phyloP scores from a whole-genome alignment of 2,329 filamentous ascomycete species.

The Colletotrichum liriopes region DNA sequence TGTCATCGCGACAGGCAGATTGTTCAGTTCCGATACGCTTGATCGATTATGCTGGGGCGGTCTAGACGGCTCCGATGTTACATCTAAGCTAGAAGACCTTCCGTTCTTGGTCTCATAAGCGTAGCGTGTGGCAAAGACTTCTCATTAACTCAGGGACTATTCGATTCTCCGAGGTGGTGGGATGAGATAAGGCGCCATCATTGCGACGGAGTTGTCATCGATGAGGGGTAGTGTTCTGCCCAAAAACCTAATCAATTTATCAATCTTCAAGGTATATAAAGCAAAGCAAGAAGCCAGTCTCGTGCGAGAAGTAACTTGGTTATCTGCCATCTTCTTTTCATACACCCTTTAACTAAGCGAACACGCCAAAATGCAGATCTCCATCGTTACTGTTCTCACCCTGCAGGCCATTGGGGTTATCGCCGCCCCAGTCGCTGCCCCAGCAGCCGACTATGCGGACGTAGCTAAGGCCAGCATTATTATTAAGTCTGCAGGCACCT shows the following conservation, averaged over 20 bases:
- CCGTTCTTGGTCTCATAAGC: not conserved
- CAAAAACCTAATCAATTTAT: too few species aligned
- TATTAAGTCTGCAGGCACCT: conserved; percentile 22
- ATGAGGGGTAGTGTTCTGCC: not conserved
- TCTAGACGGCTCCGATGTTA: not conserved
- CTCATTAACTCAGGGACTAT: too few species aligned
- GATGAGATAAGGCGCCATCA: not conserved
- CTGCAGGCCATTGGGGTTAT: conserved; percentile 33
- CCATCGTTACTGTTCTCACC: conserved; percentile 12
- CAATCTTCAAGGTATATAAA: not conserved
- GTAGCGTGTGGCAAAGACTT: not conserved
- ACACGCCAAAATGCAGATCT: conserved; percentile 20
- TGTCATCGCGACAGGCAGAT: too few species aligned
- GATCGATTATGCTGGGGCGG: not conserved
- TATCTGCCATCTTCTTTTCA: too few species aligned
- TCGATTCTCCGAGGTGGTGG: too few species aligned
- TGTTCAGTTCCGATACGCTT: not conserved
- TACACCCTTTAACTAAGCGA: not conserved
- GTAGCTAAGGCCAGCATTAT: conserved; percentile 18
- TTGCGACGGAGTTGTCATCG: too few species aligned
- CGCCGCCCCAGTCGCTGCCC: conserved; percentile 22
- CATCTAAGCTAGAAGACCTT: not conserved
- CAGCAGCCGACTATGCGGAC: conserved; percentile 17
- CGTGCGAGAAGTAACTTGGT: too few species aligned
- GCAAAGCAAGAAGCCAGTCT: not conserved